These are phyloP conservation scores for Hypericum androsaemum DNA, from an alignment of 345 rosid species.

Conservation along the genomic window DNA sequence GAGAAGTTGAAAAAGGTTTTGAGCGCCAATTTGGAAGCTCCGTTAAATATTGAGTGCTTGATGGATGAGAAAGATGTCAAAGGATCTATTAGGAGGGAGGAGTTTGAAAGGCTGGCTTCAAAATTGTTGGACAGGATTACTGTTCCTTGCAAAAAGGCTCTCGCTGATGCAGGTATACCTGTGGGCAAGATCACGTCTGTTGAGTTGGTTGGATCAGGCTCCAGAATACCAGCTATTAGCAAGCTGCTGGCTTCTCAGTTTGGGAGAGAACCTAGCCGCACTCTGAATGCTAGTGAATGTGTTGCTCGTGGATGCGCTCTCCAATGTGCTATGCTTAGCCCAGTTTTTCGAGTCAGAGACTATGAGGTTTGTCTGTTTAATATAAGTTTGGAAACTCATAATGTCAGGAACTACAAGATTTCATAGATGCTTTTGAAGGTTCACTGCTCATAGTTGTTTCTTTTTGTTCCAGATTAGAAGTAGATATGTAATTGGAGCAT, in stretches of 20 bases:
- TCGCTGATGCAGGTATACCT: slow-evolving; percentile 35
- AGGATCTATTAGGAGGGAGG: slow-evolving; percentile 51
- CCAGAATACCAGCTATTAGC: slow-evolving; percentile 47
- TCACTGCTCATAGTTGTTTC: too few species aligned
- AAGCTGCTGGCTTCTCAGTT: slow-evolving; percentile 37
- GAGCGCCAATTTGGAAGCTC: slow-evolving; percentile 57
- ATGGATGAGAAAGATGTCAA: slow-evolving; percentile 62
- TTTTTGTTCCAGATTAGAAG: too few species aligned
- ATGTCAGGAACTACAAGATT: neutral
- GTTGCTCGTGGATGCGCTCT: slow-evolving; percentile 61
- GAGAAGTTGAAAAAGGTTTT: slow-evolving; percentile 51
- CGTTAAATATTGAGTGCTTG: slow-evolving; percentile 49
- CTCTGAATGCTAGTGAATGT: slow-evolving; percentile 52
- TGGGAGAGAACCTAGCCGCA: slow-evolving; percentile 45
- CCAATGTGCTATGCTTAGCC: slow-evolving; percentile 62
- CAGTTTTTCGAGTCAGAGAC: slow-evolving; percentile 44
- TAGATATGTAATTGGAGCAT: too few species aligned
- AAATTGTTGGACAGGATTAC: slow-evolving; percentile 31
- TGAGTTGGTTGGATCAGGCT: slow-evolving; percentile 58
- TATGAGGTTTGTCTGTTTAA: slow-evolving; percentile 37
- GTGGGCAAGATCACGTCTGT: slow-evolving; percentile 37
- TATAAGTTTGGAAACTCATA: neutral
- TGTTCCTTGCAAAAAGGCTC: slow-evolving; percentile 38
- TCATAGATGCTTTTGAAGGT: too few species aligned
- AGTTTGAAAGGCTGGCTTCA: slow-evolving; percentile 44